Percentiles rank a stretch among this genome's conserved stretches.
phyloP scores from a whole-genome alignment of 2,329 filamentous ascomycete species.

The Trichoderma endophyticum region DNA sequence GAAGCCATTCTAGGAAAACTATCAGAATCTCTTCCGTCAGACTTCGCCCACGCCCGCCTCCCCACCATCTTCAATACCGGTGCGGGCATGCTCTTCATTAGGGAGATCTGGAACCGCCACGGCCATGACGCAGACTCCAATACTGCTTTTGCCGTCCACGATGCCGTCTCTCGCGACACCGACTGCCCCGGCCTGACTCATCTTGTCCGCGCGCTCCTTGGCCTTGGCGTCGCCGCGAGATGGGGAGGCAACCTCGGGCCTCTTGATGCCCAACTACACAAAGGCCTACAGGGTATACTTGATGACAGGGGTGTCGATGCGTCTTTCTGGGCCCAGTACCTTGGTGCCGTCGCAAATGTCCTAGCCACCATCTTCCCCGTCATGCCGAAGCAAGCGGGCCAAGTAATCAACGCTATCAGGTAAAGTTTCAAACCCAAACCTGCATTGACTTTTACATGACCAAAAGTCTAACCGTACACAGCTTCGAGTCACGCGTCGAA shows the following conservation, averaged over 20 bases:
- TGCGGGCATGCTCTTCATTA: conserved; percentile 44
- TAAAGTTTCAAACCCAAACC: conserved; percentile 24
- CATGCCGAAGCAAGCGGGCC: conserved; percentile 36
- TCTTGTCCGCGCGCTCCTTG: conserved; percentile 65
- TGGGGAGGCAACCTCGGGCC: conserved; percentile 64
- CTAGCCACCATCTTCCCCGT: conserved; percentile 43
- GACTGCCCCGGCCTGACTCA: conserved; percentile 73
- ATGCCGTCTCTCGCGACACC: conserved; percentile 65
- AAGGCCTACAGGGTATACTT: conserved; percentile 43
- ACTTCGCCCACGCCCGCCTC: conserved; percentile 36
- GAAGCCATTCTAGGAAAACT: conserved; percentile 40
- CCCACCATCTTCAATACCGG: conserved; percentile 44
- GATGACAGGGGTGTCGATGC: conserved; percentile 36
- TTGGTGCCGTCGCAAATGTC: conserved; percentile 46
- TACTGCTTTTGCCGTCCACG: conserved; percentile 68
- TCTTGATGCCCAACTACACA: conserved; percentile 44
- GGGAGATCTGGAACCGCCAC: conserved; percentile 50
- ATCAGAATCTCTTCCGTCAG: conserved; percentile 41
- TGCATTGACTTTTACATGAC: neutral
- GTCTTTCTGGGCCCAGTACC: conserved; percentile 53
- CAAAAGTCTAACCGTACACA: conserved; percentile 19
- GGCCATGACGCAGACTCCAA: conserved; percentile 52
- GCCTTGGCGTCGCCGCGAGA: conserved; percentile 67
- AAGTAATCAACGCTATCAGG: conserved; percentile 39
- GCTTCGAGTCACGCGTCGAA: conserved; percentile 30